Evolutionary conservation across 768 basidiomycete species (phyloP).

Genomic region (Xerocomellus dryophilus): DNA sequence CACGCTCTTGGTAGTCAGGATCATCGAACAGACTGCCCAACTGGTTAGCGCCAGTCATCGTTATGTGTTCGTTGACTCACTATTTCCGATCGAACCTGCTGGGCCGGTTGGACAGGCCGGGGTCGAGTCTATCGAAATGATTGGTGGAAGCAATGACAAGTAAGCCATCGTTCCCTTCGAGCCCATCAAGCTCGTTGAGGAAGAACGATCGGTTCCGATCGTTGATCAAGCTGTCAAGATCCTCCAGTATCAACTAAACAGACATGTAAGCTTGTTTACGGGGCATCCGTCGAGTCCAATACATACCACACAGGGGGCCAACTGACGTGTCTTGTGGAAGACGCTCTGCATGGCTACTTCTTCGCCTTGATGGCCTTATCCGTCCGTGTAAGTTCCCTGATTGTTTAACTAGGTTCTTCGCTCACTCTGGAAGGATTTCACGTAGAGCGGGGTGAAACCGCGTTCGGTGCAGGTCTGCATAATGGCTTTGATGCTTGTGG

Average conservation of each 20-base stretch:
- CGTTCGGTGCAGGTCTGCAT: slow-evolving; percentile 68
- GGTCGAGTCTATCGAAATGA: slow-evolving; percentile 77
- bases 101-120: slow-evolving; percentile 71
- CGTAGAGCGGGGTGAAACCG: slow-evolving; percentile 70
- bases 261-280: neutral
- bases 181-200: slow-evolving; percentile 81
- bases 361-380: slow-evolving; percentile 55
- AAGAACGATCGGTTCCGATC: slow-evolving; percentile 81
- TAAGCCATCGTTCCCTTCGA: slow-evolving; percentile 76
- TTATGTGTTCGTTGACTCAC: slow-evolving; percentile 41
- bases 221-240: slow-evolving; percentile 77
- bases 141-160: slow-evolving; percentile 81
- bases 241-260: slow-evolving; percentile 45
- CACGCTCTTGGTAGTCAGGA: slow-evolving; percentile 61
- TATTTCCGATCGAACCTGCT: slow-evolving; percentile 87
- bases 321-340: slow-evolving; percentile 70
- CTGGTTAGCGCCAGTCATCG: neutral
- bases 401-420: neutral
- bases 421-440: slow-evolving; percentile 75
- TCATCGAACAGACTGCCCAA: slow-evolving; percentile 63
- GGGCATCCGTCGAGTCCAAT: slow-evolving; percentile 35
- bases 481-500: slow-evolving; percentile 76
- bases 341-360: slow-evolving; percentile 64
- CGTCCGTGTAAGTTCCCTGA: slow-evolving; percentile 6
- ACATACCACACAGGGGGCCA: slow-evolving; percentile 63